Percentiles rank a stretch among this genome's conserved stretches.
Evolutionary conservation across 1,284 basidiomycete species (phyloP).

Genomic region (Fomitiporia mediterranea): DNA sequence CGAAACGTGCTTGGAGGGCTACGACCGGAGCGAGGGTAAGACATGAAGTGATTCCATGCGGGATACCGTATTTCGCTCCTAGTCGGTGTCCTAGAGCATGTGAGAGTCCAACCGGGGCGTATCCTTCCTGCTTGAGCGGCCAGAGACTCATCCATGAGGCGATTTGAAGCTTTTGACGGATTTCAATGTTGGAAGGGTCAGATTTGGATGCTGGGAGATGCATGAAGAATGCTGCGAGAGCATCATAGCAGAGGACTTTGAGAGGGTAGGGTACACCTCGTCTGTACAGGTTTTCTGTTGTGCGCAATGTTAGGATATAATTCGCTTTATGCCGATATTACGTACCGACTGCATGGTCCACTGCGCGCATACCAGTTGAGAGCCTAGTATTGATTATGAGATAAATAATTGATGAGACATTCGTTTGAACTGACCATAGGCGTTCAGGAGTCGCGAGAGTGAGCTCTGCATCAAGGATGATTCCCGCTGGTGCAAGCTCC

Average conservation of each 20-base stretch:
- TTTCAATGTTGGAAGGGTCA: conserved; percentile 50
- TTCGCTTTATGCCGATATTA: not conserved
- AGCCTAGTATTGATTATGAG: conserved; percentile 46
- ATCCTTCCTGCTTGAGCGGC: conserved; percentile 54
- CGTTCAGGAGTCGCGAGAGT: conserved; percentile 70
- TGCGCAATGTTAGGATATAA: not conserved
- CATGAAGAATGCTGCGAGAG: conserved; percentile 67
- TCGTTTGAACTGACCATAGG: conserved; percentile 49
- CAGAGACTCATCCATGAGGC: conserved; percentile 80
- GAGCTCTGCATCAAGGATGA: conserved; percentile 76
- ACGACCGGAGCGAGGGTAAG: conserved; percentile 68
- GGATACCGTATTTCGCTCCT: conserved; percentile 71
- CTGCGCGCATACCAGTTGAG: conserved; percentile 69
- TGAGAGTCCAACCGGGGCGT: conserved; percentile 64
- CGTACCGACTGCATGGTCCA: conserved; percentile 72
- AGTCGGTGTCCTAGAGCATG: conserved; percentile 73
- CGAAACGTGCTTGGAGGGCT: conserved; percentile 49
- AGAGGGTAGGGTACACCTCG: conserved; percentile 52
- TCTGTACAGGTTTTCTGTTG: conserved; percentile 64
- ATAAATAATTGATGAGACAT: not conserved
- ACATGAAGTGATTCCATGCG: conserved; percentile 84
- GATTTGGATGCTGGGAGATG: conserved; percentile 64
- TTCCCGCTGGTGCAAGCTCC: conserved; percentile 58
- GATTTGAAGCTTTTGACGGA: conserved; percentile 66
- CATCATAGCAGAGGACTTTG: conserved; percentile 62